Evolutionary conservation across 2,329 filamentous ascomycete genomes (phyloP).

Genomic region (Macrophomina tecta): DNA sequence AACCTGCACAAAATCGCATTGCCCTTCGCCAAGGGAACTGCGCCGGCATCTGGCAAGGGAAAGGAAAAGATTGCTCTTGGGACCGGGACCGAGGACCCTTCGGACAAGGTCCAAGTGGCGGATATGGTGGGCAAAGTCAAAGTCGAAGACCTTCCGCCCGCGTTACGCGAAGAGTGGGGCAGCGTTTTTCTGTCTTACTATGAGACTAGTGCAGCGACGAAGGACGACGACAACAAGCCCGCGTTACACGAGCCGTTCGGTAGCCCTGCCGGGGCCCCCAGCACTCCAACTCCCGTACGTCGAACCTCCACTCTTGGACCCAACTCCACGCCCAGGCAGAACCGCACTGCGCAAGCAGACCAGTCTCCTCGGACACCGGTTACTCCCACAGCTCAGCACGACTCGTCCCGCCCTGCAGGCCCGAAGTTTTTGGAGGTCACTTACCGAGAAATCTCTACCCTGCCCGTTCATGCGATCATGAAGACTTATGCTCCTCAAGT

Average conservation of each 20-base stretch:
- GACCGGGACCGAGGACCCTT: conserved; percentile 37
- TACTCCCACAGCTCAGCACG: conserved; percentile 43
- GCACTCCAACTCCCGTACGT: conserved; percentile 77
- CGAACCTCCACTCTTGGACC: conserved; percentile 63
- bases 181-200: conserved; percentile 85
- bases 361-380: conserved; percentile 58
- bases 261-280: conserved; percentile 55
- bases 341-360: conserved; percentile 50
- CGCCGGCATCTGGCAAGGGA: conserved; percentile 64
- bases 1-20: conserved; percentile 82
- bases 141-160: conserved; percentile 50
- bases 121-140: conserved; percentile 80
- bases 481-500: conserved; percentile 61
- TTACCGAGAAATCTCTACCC: conserved; percentile 50
- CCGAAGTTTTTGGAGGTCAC: conserved; percentile 66
- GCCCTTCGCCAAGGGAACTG: conserved; percentile 76
- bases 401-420: conserved; percentile 35
- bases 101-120: conserved; percentile 52
- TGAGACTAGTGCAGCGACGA: conserved; percentile 46
- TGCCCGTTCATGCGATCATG: conserved; percentile 51
- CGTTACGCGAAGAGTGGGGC: conserved; percentile 77
- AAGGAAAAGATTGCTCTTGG: conserved; percentile 71
- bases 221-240: conserved; percentile 32
- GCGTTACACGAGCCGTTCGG: conserved; percentile 36
- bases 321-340: conserved; percentile 59